Evolutionary conservation across 2,329 filamentous ascomycete species (phyloP).

Genomic region (Chrysoporthe cubensis): DNA sequence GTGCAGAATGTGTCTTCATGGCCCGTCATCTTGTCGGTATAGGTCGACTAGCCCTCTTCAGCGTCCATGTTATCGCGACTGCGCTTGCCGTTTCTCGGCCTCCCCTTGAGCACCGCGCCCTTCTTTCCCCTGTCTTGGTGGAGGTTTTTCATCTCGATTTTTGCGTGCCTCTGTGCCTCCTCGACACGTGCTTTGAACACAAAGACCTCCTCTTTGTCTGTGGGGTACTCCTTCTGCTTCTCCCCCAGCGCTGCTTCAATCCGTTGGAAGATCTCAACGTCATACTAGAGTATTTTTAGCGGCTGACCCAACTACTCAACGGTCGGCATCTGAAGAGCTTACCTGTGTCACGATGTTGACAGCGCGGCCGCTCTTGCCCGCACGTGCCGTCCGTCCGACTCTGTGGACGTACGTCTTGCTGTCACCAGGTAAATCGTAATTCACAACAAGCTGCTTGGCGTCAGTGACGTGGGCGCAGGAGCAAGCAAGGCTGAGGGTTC

Average conservation of each 20-base stretch:
- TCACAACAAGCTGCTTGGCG: slow-evolving; percentile 20
- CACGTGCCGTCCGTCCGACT: slow-evolving; percentile 85
- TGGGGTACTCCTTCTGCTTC: slow-evolving; percentile 70
- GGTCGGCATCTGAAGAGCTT: not conserved
- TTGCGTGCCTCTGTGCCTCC: slow-evolving; percentile 80
- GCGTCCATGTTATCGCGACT: slow-evolving; percentile 70
- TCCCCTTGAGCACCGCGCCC: slow-evolving; percentile 51
- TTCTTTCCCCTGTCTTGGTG: slow-evolving; percentile 69
- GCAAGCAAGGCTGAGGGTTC: not conserved
- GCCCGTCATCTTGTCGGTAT: not conserved
- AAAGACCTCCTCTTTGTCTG: slow-evolving; percentile 83
- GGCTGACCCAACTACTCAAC: not conserved
- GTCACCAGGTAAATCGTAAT: slow-evolving; percentile 77
- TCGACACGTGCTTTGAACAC: slow-evolving; percentile 76
- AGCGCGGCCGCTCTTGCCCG: slow-evolving; percentile 81
- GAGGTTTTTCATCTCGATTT: slow-evolving; percentile 79
- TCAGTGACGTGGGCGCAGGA: not conserved
- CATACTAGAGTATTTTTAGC: slow-evolving; percentile 39
- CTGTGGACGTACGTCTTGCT: slow-evolving; percentile 91
- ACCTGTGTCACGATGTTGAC: slow-evolving; percentile 78
- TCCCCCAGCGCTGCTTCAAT: slow-evolving; percentile 84
- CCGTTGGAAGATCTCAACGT: slow-evolving; percentile 76
- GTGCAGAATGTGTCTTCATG: not conserved
- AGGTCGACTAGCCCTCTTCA: slow-evolving; percentile 64
- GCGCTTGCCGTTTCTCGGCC: slow-evolving; percentile 50